Base-by-base conservation (phyloP, 2,329 filamentous ascomycete genomes). In the Colletotrichum euphorbiae region DNA sequence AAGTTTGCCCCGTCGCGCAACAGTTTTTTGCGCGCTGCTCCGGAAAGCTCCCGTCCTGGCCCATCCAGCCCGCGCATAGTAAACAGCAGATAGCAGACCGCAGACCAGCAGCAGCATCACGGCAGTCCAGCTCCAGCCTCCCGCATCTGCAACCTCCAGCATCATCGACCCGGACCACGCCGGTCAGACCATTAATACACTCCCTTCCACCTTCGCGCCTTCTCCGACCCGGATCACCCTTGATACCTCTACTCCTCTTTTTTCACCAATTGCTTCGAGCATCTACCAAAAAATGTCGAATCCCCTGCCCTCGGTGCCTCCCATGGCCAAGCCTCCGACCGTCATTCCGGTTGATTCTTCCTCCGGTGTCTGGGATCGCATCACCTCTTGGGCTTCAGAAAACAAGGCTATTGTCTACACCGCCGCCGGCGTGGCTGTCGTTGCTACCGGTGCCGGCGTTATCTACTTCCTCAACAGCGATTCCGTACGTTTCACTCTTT, bases 361-460 rank as follows among this genome's bases (percentile, higher is more conserved):
- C 70, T 88, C 90, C 68, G 91, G 92, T 52, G 82, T 96, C 63
- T 97, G 94, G 94, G 93, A 97, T 80, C 91, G 94, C 75, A 84
- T 98, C 81, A 91, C 94, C 72, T 90, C 85, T 77, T 99, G 96
- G 95, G 94, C 92, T 13, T 93, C 94, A 2, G 95, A 98, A 79
- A 94, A 99, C 83, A 98, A 98, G 84, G 92, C 93, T 54, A 87
- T 95, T 62, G 94, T 97, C 71, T 99, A 98, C 82, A 98, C 96
- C 73, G 93, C 98, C 81, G 96, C 95, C 63, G 96, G 96, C 76
- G 92, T 97, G 69, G 95, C 95, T 61, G 88, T 97, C 54, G 93
- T 98, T 48, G 92, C 97, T 64, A 96, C 93, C 13, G 93, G 93
- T 70, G 95, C 94, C 38, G 95, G 96, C 74, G 93, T 93, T 48